Percentiles rank a stretch among this genome's conserved stretches.
phyloP scores from a whole-genome alignment of 257 asterid genomes.

The Scutellaria galericulata region DNA sequence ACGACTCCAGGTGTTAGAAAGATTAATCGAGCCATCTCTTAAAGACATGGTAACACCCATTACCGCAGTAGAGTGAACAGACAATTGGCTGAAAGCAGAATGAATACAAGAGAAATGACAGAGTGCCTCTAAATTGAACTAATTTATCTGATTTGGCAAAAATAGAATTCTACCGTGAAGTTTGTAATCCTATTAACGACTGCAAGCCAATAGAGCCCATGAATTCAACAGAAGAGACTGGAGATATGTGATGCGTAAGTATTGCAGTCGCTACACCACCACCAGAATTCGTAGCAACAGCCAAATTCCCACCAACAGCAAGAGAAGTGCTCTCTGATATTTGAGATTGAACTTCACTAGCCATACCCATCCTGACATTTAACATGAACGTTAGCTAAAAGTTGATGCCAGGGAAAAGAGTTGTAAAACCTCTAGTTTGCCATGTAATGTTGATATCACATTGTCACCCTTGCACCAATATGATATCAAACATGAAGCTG shows the following conservation, averaged over 20 bases:
- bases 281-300: slow-evolving; percentile 69
- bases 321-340: slow-evolving; percentile 69
- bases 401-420: slow-evolving; percentile 16
- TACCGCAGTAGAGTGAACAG: slow-evolving; percentile 78
- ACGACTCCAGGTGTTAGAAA: slow-evolving; percentile 89
- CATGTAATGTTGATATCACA: neutral
- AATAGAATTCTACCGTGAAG: slow-evolving; percentile 64
- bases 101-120: slow-evolving; percentile 26
- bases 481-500: slow-evolving; percentile 26
- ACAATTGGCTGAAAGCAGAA: slow-evolving; percentile 66
- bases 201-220: slow-evolving; percentile 84
- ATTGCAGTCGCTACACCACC: slow-evolving; percentile 81
- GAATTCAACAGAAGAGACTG: slow-evolving; percentile 71
- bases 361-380: slow-evolving; percentile 88
- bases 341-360: slow-evolving; percentile 83
- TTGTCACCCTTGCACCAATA: neutral
- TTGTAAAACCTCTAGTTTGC: slow-evolving; percentile 7
- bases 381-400: slow-evolving; percentile 36
- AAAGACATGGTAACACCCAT: slow-evolving; percentile 83
- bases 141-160: slow-evolving; percentile 16
- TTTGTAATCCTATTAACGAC: slow-evolving; percentile 77
- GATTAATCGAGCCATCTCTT: slow-evolving; percentile 89
- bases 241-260: slow-evolving; percentile 78
- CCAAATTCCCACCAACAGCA: slow-evolving; percentile 83
- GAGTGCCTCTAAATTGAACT: slow-evolving; percentile 21